These are phyloP conservation scores for Saturnispora silvae DNA, from an alignment of 805 yeast species.

Conservation along the genomic window DNA sequence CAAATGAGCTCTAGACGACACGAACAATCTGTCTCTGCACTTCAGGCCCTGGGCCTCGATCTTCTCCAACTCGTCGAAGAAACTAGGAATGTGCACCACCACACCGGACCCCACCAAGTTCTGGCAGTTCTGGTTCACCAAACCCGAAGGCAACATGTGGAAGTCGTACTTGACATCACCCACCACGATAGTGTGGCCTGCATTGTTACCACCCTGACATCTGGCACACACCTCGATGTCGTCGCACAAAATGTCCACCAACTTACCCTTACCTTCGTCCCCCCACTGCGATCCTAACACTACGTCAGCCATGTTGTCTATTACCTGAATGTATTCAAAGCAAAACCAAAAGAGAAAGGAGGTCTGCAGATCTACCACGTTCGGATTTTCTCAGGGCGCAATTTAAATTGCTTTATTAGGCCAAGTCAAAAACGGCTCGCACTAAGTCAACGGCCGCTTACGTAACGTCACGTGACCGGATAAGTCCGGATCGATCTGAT, in stretches of 20 bases:
- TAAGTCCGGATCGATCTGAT: no score
- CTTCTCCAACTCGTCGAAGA: conserved; percentile 75
- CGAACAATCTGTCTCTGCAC: conserved; percentile 65
- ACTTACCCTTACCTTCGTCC: conserved; percentile 98
- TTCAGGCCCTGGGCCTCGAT: conserved; percentile 75
- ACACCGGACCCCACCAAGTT: conserved; percentile 95
- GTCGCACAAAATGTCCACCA: conserved; percentile 91
- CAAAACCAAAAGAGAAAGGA: no score
- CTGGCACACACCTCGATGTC: conserved; percentile 94
- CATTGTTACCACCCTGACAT: conserved; percentile 98
- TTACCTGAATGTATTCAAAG: no score
- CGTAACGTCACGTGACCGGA: no score
- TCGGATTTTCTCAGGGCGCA: no score
- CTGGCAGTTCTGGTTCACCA: conserved; percentile 83
- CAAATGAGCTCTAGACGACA: conserved; percentile 89
- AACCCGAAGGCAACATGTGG: conserved; percentile 98
- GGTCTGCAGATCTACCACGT: no score
- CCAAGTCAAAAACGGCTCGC: no score
- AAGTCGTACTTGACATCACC: conserved; percentile 83
- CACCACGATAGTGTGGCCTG: conserved; percentile 97
- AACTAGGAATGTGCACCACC: conserved; percentile 88
- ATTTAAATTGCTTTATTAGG: no score
- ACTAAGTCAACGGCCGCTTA: no score
- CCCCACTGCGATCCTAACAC: conserved; percentile 99
- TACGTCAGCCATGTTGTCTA: conserved; percentile 62